Evolutionary conservation across 768 basidiomycete genomes (phyloP).

Genomic region (Phylloporus scabripes): DNA sequence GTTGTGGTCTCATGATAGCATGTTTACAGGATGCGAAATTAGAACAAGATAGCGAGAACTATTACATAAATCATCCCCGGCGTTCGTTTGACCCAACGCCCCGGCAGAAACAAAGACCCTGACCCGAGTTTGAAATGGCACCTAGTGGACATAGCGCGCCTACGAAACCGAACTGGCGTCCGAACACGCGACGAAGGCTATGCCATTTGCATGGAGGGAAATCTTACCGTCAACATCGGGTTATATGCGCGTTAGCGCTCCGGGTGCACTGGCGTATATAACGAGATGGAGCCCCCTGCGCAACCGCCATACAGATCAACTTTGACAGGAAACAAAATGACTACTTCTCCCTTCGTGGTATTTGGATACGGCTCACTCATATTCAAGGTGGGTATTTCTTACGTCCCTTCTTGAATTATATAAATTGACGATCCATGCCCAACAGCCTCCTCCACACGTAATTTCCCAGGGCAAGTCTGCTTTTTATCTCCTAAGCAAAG

Average conservation of each 20-base stretch:
- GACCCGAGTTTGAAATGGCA: background rate
- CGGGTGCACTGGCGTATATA: constrained; percentile 4
- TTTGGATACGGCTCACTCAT: constrained; percentile 91
- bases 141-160: background rate
- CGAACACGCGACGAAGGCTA: background rate
- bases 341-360: constrained; percentile 48
- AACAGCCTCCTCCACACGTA: constrained; percentile 75
- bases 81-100: background rate
- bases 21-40: background rate
- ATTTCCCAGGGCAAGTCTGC: constrained; percentile 52
- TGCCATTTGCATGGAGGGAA: background rate
- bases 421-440: background rate
- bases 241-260: background rate
- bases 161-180: background rate
- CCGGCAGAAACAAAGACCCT: background rate
- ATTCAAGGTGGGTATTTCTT: constrained; percentile 53
- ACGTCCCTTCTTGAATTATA: background rate
- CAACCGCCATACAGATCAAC: background rate
- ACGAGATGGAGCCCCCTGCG: background rate
- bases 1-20: background rate
- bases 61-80: background rate
- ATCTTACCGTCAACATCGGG: background rate
- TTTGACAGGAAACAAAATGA: background rate
- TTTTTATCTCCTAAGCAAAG: background rate
- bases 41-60: background rate